A percentile compares a stretch with the other conserved stretches of the same genome.
phyloP scores from a whole-genome alignment of 306 rosid species.

The Trifolium pratense region DNA sequence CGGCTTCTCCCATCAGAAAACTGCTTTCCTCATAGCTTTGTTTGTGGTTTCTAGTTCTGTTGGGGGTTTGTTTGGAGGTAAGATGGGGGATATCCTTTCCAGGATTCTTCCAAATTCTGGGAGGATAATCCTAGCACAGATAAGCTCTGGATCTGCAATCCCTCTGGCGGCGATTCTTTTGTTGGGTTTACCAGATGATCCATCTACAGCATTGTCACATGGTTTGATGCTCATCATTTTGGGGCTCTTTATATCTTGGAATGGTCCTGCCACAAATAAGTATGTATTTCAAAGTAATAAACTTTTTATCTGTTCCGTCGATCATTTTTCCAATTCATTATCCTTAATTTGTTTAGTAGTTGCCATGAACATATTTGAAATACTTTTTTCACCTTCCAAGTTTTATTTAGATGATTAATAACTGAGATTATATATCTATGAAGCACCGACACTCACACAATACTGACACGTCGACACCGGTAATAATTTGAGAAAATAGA shows the following conservation, averaged over 20 bases:
- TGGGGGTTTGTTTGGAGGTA: conserved; percentile 93
- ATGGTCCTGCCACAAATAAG: conserved; percentile 93
- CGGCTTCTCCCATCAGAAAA: conserved; percentile 79
- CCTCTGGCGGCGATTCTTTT: conserved; percentile 86
- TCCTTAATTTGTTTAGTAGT: conserved; percentile 21
- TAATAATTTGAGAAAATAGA: no score
- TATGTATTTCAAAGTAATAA: conserved; percentile 43
- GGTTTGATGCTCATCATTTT: conserved; percentile 66
- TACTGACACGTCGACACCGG: no score
- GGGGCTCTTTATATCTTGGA: conserved; percentile 90
- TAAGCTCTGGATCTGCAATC: conserved; percentile 87
- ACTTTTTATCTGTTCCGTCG: not conserved
- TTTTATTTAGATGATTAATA: conserved; percentile 11
- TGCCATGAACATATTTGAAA: conserved; percentile 4
- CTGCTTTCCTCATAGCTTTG: conserved; percentile 77
- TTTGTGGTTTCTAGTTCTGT: conserved; percentile 75
- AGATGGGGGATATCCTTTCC: conserved; percentile 84
- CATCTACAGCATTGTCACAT: conserved; percentile 58
- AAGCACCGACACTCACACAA: no score
- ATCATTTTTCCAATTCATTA: conserved; percentile 12
- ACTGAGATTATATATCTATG: not conserved
- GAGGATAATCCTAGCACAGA: conserved; percentile 85
- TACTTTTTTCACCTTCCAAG: conserved; percentile 1
- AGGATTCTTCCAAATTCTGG: conserved; percentile 75
- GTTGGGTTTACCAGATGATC: conserved; percentile 64